Evolutionary conservation across 257 asterid species (phyloP).

Genomic region (Leonotis leonurus): DNA sequence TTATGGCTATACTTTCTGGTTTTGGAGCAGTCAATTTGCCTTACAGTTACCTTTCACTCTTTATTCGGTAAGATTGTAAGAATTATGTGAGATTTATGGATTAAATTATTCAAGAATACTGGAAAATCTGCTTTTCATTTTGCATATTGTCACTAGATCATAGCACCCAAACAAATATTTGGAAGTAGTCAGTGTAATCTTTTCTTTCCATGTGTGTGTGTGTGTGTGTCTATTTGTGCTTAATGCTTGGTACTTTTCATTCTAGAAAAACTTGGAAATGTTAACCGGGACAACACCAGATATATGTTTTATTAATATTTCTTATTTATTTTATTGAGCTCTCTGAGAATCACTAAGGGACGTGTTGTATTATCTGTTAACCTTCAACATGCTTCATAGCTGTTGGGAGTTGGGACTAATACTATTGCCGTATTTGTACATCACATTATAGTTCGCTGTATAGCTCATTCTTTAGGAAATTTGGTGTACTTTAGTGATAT

Average conservation of each 20-base stretch:
- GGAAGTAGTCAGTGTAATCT: background rate
- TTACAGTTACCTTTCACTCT: slow-evolving; percentile 88
- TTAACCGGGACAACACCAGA: background rate
- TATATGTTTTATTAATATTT: background rate
- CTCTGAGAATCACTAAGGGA: background rate
- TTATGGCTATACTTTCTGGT: slow-evolving; percentile 94
- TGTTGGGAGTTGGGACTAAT: background rate
- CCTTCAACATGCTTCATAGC: background rate
- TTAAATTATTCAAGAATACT: slow-evolving; percentile 15
- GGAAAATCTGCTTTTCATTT: background rate
- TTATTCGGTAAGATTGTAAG: slow-evolving; percentile 84
- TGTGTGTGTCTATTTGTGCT: background rate
- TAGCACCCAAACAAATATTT: background rate
- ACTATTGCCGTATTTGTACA: background rate
- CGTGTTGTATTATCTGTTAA: background rate
- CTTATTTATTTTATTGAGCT: background rate
- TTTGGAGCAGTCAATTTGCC: slow-evolving; percentile 99
- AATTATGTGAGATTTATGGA: background rate
- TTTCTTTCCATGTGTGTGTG: background rate
- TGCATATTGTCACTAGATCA: background rate
- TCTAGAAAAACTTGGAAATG: background rate
- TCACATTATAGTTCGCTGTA: background rate
- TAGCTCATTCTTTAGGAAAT: background rate
- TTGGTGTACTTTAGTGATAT: slow-evolving; percentile 1
- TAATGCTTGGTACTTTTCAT: background rate